Conservation (phyloP, 78 protist species). For the Polysphondylium violaceum region DNA sequence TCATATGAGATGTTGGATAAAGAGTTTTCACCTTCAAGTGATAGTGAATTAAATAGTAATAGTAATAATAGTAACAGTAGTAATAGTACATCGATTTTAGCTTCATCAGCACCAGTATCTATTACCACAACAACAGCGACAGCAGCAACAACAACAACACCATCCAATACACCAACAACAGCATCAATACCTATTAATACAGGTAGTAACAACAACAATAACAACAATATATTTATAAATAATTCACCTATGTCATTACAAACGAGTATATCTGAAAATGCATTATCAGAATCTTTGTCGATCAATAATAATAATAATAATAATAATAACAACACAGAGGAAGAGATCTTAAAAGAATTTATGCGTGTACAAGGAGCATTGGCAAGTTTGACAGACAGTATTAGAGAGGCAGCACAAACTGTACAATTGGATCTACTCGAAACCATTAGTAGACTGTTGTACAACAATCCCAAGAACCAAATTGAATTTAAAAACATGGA, state of each 20-base stretch:
- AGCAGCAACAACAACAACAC: neutral
- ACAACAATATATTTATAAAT: neutral
- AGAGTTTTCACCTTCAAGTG: conserved; percentile 10
- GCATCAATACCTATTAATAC: conserved; percentile 15
- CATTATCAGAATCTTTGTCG: neutral
- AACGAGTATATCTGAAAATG: neutral
- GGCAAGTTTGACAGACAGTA: conserved; percentile 1
- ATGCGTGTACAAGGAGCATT: conserved; percentile 77
- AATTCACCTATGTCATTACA: neutral
- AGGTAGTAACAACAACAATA: neutral
- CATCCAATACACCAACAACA: neutral
- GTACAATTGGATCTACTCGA: conserved; percentile 71
- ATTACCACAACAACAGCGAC: neutral
- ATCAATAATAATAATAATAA: neutral
- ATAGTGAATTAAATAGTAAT: neutral
- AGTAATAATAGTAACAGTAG: neutral
- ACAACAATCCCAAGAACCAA: conserved; percentile 73
- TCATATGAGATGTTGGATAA: conserved; percentile 21
- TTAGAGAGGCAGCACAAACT: conserved; percentile 52
- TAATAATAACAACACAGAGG: conserved; percentile 7
- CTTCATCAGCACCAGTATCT: neutral
- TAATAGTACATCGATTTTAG: neutral
- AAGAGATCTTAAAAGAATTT: conserved; percentile 64
- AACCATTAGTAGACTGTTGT: conserved; percentile 57
- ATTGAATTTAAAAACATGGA: conserved; percentile 50